Percentiles rank a stretch among this genome's conserved stretches.
Conservation (phyloP, 441 rosid species). For the Brassica hybrid region DNA sequence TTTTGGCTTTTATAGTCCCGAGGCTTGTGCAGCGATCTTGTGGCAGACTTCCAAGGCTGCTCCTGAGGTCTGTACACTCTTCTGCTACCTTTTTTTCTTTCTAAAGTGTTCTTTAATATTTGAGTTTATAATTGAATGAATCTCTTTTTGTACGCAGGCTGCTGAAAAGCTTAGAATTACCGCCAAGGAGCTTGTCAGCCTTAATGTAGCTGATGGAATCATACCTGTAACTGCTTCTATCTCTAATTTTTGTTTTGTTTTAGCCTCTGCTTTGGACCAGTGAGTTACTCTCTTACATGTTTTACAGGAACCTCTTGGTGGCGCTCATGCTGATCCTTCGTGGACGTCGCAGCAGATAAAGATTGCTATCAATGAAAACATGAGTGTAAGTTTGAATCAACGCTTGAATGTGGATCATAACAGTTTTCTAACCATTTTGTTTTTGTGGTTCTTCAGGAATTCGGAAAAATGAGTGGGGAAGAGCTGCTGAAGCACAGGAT, state of each 20-base stretch:
- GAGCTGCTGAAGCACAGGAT: conserved; percentile 64
- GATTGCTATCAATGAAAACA: conserved; percentile 66
- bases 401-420: neutral
- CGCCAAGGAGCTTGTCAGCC: conserved; percentile 63
- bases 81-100: conserved; percentile 12
- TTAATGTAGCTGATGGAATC: conserved; percentile 82
- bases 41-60: conserved; percentile 90
- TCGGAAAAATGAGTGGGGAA: conserved; percentile 60
- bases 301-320: conserved; percentile 89
- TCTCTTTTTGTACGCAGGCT: conserved; percentile 57
- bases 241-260: conserved; percentile 14
- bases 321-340: conserved; percentile 87
- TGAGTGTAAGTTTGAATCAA: conserved; percentile 58
- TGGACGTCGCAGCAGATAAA: conserved; percentile 85
- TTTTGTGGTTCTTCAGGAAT: conserved; percentile 56
- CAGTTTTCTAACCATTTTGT: conserved; percentile 23
- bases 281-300: conserved; percentile 15
- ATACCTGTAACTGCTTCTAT: conserved; percentile 66
- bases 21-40: conserved; percentile 96
- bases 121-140: conserved; percentile 8
- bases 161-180: conserved; percentile 91
- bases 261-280: conserved; percentile 12
- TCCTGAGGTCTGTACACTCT: conserved; percentile 68
- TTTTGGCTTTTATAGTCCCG: conserved; percentile 62
- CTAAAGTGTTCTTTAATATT: conserved; percentile 4